phyloP scores from a whole-genome alignment of 2,329 filamentous ascomycete species.

The Rutstroemia sp. region DNA sequence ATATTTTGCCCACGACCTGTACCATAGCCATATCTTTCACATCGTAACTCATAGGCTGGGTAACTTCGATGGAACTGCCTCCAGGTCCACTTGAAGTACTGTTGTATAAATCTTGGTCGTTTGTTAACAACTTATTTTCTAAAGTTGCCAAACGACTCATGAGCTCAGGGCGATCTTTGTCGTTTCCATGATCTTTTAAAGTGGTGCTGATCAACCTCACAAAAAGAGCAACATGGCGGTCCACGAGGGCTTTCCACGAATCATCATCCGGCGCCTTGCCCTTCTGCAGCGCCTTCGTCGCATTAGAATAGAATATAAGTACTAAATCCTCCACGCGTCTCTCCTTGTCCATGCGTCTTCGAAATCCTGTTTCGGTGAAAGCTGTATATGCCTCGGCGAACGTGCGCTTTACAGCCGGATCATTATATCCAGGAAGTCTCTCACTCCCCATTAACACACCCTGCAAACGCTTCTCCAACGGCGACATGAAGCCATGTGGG shows the following conservation, averaged over 20 bases:
- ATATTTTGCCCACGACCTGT: slow-evolving; percentile 77
- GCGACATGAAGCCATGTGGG: slow-evolving; percentile 63
- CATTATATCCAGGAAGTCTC: slow-evolving; percentile 78
- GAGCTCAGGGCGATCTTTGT: slow-evolving; percentile 78
- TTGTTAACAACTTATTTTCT: slow-evolving; percentile 88
- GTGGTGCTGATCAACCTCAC: slow-evolving; percentile 77
- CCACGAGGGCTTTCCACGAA: slow-evolving; percentile 83
- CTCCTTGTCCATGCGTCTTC: slow-evolving; percentile 89
- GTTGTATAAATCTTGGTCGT: slow-evolving; percentile 80
- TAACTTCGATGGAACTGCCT: slow-evolving; percentile 66
- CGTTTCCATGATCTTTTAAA: slow-evolving; percentile 76
- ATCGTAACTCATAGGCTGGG: slow-evolving; percentile 79
- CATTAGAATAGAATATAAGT: slow-evolving; percentile 92
- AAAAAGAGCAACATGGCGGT: slow-evolving; percentile 91
- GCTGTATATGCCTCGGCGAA: slow-evolving; percentile 93
- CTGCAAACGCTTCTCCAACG: slow-evolving; percentile 44
- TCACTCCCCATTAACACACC: slow-evolving; percentile 65
- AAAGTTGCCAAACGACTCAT: slow-evolving; percentile 70
- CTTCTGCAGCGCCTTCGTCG: slow-evolving; percentile 83
- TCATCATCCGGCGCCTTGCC: slow-evolving; percentile 72
- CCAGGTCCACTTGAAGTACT: slow-evolving; percentile 49
- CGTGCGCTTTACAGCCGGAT: slow-evolving; percentile 83
- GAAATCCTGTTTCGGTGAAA: slow-evolving; percentile 81
- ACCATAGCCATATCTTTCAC: slow-evolving; percentile 97
- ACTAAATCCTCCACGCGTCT: slow-evolving; percentile 86